These are phyloP conservation scores for Prunus mongolica DNA, from an alignment of 306 rosid genomes.

Conservation along the genomic window DNA sequence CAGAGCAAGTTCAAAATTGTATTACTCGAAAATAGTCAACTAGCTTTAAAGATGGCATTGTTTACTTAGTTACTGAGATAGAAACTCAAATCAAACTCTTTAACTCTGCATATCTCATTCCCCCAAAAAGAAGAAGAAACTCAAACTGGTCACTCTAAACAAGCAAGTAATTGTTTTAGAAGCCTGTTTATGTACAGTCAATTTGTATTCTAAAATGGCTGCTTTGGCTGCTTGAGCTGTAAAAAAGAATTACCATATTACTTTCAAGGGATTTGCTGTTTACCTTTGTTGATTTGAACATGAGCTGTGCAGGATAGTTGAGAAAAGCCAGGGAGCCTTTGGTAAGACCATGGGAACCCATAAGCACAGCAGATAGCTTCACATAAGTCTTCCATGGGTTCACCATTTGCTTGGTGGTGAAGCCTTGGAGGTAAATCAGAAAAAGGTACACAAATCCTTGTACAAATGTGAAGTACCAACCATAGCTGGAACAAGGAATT, in stretches of 20 bases:
- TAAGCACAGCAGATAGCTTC: slow-evolving; percentile 86
- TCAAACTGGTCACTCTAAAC: not conserved
- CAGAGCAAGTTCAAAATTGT: not conserved
- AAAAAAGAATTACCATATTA: not conserved
- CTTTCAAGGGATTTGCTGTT: not conserved
- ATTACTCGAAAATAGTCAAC: not conserved
- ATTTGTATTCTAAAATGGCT: not conserved
- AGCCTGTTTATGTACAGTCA: not conserved
- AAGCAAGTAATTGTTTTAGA: not conserved
- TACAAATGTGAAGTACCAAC: slow-evolving; percentile 97
- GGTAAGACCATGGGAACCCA: slow-evolving; percentile 98
- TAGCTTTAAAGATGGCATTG: not conserved
- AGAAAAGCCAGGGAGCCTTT: slow-evolving; percentile 96
- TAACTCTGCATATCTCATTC: not conserved
- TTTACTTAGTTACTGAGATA: not conserved
- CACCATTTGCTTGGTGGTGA: slow-evolving; percentile 95
- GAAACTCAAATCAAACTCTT: not conserved
- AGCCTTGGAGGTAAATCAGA: slow-evolving; percentile 88
- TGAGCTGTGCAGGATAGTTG: slow-evolving; percentile 96
- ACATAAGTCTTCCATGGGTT: slow-evolving; percentile 98
- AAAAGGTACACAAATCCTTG: slow-evolving; percentile 92
- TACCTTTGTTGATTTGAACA: slow-evolving; percentile 99
- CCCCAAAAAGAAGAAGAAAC: not conserved
- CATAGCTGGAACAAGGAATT: slow-evolving; percentile 67
- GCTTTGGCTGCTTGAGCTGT: not conserved